Evolutionary conservation across 352 stramenopile species (phyloP).

Genomic region (Pythium periplocum): DNA sequence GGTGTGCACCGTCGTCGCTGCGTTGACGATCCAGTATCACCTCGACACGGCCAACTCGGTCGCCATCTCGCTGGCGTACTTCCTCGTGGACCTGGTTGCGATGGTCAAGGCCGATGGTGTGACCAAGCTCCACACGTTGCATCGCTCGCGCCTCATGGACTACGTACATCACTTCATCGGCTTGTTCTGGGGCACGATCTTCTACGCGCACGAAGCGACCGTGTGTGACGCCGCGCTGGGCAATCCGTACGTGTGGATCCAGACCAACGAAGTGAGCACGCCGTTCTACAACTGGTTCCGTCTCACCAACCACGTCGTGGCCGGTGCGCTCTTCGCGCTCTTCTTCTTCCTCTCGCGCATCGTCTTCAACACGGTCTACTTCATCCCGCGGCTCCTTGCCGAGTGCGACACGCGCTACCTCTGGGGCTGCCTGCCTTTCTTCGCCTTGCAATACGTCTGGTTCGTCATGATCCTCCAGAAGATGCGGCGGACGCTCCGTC

Average conservation of each 20-base stretch:
- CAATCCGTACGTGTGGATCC: conserved; percentile 80
- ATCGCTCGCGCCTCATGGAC: conserved; percentile 57
- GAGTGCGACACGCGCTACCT: conserved; percentile 55
- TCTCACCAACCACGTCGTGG: conserved; percentile 49
- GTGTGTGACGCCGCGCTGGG: conserved; percentile 45
- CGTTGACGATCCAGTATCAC: conserved; percentile 30
- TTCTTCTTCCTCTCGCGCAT: conserved; percentile 71
- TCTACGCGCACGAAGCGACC: conserved; percentile 52
- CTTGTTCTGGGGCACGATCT: conserved; percentile 53
- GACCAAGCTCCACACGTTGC: conserved; percentile 24
- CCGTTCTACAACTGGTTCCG: conserved; percentile 81
- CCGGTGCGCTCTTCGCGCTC: conserved; percentile 45
- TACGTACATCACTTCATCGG: conserved; percentile 67
- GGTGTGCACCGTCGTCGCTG: conserved; percentile 47
- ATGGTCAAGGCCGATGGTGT: conserved; percentile 56
- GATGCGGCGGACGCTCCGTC: conserved; percentile 15
- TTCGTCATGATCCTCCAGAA: conserved; percentile 71
- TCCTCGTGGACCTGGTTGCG: conserved; percentile 60
- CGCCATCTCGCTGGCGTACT: conserved; percentile 56
- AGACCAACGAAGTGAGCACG: conserved; percentile 80
- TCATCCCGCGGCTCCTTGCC: conserved; percentile 38
- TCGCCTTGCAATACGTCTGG: conserved; percentile 69
- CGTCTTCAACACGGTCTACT: conserved; percentile 60
- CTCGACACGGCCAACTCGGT: conserved; percentile 55
- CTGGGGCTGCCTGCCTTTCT: conserved; percentile 51